Percentiles rank a stretch among this genome's conserved stretches.
These are phyloP conservation scores for Neopestalotiopsis sp. DNA, from an alignment of 2,329 filamentous ascomycete species.

Conservation along the genomic window DNA sequence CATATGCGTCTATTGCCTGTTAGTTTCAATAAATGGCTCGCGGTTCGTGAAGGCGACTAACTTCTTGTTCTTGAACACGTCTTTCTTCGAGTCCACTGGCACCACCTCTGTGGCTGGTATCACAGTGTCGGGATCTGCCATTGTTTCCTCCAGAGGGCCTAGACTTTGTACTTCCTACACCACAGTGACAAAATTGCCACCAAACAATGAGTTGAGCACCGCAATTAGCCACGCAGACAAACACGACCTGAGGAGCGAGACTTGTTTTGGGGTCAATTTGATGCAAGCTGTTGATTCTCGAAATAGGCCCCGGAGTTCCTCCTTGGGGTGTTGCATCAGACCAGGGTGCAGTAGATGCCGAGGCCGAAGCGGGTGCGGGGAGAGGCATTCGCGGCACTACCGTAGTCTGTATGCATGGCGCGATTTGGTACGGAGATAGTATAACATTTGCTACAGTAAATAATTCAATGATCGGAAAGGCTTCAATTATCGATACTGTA, in stretches of 20 bases:
- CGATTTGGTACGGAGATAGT: not conserved
- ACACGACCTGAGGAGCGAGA: not conserved
- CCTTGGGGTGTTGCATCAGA: not conserved
- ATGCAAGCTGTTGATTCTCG: not conserved
- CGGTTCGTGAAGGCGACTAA: not conserved
- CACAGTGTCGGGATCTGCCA: not conserved
- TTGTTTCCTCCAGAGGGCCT: not conserved
- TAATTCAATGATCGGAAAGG: too few species aligned
- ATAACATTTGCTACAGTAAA: not conserved
- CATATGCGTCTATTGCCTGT: constrained; percentile 9
- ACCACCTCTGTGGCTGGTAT: not conserved
- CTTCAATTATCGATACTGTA: too few species aligned
- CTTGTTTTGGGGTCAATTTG: not conserved
- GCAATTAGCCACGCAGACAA: not conserved
- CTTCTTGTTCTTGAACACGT: constrained; percentile 3
- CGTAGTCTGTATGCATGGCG: not conserved
- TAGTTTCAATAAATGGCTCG: not conserved
- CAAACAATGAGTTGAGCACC: not conserved
- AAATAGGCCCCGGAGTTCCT: not conserved
- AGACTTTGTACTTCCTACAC: not conserved
- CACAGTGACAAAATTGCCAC: not conserved
- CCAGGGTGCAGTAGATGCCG: not conserved
- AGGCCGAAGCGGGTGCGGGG: not conserved
- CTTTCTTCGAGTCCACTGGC: not conserved
- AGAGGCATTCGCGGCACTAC: not conserved